Percentiles rank a stretch among this genome's conserved stretches.
These are phyloP conservation scores for Xerophyta viscosa DNA, from an alignment of 106 monocot genomes.

Conservation along the genomic window DNA sequence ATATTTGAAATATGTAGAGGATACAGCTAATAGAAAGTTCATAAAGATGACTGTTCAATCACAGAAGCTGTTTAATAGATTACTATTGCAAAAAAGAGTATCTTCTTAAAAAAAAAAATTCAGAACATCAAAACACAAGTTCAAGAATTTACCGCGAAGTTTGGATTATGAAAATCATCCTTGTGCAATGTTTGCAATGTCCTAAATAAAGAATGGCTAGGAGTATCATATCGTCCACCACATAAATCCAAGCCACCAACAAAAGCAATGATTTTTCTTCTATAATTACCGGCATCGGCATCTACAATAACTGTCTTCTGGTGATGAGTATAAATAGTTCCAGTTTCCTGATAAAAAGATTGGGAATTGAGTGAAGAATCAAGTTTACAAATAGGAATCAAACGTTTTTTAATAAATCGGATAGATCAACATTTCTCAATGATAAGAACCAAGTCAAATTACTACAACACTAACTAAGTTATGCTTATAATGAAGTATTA, in stretches of 20 bases:
- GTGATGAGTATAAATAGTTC: conserved; percentile 85
- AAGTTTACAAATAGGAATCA: conserved; percentile 2
- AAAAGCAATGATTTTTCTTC: conserved; percentile 76
- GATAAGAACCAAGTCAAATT: no score
- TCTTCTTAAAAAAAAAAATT: no score
- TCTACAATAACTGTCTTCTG: conserved; percentile 92
- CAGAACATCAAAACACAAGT: no score
- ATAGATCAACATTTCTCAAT: no score
- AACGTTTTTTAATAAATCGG: no score
- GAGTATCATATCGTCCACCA: conserved; percentile 87
- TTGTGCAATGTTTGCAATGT: conserved; percentile 77
- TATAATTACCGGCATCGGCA: conserved; percentile 66
- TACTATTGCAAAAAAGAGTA: no score
- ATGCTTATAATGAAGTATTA: no score
- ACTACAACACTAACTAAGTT: no score
- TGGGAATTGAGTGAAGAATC: background rate
- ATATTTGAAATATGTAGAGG: no score
- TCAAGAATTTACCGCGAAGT: conserved; percentile 72
- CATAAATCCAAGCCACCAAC: conserved; percentile 92
- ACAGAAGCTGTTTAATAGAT: no score
- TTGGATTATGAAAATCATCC: conserved; percentile 85
- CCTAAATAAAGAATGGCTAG: conserved; percentile 55
- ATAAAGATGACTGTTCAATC: no score
- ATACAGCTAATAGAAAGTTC: no score
- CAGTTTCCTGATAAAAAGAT: conserved; percentile 61